These are phyloP conservation scores for Cercophora scortea DNA, from an alignment of 495 filamentous ascomycete species.

Conservation along the genomic window DNA sequence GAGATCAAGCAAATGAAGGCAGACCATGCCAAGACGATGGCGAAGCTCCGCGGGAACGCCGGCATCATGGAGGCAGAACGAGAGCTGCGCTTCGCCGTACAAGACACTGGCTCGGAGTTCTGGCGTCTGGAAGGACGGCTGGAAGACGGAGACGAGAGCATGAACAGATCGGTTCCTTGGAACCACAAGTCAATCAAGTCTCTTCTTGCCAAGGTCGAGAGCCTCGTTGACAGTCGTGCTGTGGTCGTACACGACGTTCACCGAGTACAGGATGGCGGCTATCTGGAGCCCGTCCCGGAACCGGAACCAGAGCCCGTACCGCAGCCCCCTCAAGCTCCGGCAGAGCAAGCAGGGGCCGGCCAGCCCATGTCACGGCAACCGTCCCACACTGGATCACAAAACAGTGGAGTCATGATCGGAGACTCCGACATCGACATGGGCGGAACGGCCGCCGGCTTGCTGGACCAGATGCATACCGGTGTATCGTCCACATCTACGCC, in stretches of 20 bases:
- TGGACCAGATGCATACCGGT: conserved; percentile 56
- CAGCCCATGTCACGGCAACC: conserved; percentile 36
- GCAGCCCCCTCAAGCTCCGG: not conserved
- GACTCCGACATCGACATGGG: conserved; percentile 62
- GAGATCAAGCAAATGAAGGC: conserved; percentile 79
- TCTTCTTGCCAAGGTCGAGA: conserved; percentile 50
- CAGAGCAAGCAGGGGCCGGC: not conserved
- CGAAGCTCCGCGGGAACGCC: conserved; percentile 61
- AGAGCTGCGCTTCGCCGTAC: conserved; percentile 47
- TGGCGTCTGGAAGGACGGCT: conserved; percentile 58
- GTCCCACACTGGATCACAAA: conserved; percentile 39
- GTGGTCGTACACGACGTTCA: conserved; percentile 53
- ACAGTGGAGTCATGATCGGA: conserved; percentile 43
- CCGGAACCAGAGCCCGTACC: conserved; percentile 27
- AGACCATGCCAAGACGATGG: conserved; percentile 65
- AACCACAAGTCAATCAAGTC: conserved; percentile 52
- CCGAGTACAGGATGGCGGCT: conserved; percentile 62
- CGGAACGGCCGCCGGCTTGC: conserved; percentile 50
- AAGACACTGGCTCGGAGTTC: conserved; percentile 49
- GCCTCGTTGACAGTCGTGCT: conserved; percentile 46
- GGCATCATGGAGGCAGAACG: conserved; percentile 57
- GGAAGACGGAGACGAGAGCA: conserved; percentile 45
- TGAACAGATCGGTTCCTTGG: conserved; percentile 31
- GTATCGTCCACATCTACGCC: conserved; percentile 46
- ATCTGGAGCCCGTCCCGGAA: conserved; percentile 50